These are phyloP conservation scores for Biancaea sappan DNA, from an alignment of 306 rosid species.

Conservation along the genomic window DNA sequence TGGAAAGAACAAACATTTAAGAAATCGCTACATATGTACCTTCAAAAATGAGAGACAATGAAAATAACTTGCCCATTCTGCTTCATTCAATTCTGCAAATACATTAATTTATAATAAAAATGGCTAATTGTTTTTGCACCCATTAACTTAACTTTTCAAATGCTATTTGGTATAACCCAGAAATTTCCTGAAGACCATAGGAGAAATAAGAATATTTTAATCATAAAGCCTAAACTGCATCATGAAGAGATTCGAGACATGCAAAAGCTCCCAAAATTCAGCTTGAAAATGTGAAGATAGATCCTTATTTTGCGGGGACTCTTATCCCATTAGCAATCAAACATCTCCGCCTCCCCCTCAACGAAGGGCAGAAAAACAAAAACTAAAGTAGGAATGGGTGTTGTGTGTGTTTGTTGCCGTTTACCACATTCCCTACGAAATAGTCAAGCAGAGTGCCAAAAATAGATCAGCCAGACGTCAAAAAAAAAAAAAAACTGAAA, in stretches of 20 bases:
- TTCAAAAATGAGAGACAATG: not conserved
- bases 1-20: slow-evolving; percentile 29
- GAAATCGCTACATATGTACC: not conserved
- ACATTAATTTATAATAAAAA: not conserved
- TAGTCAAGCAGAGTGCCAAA: slow-evolving; percentile 24
- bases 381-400: not conserved
- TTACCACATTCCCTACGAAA: slow-evolving; percentile 7
- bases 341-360: not conserved
- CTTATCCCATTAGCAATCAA: slow-evolving; percentile 26
- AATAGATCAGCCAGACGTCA: slow-evolving; percentile 14
- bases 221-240: slow-evolving; percentile 15
- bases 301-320: slow-evolving; percentile 1
- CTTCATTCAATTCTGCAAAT: slow-evolving; percentile 8
- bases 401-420: not conserved
- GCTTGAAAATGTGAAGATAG: slow-evolving; percentile 15
- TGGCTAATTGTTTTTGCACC: not conserved
- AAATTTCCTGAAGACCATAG: not conserved
- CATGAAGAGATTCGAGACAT: slow-evolving; percentile 2
- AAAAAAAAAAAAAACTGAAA: not conserved
- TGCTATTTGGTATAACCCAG: not conserved
- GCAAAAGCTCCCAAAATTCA: slow-evolving; percentile 2
- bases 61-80: slow-evolving; percentile 15
- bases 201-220: not conserved
- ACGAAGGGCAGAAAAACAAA: slow-evolving; percentile 6
- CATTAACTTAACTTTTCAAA: not conserved